phyloP scores from a whole-genome alignment of 257 asterid genomes.

The Perilla frutescens region DNA sequence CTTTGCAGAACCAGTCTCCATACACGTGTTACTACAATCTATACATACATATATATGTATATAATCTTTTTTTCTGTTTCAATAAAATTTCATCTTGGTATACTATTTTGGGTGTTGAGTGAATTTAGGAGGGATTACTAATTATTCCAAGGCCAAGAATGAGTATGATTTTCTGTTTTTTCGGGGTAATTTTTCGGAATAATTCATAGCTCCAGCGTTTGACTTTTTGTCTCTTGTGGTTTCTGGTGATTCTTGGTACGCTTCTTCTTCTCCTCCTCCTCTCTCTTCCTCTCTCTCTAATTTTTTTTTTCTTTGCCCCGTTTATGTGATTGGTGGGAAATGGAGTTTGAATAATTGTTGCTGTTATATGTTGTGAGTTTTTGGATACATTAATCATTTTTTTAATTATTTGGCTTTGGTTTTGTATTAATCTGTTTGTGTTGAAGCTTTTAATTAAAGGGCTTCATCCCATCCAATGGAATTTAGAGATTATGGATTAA shows the following conservation, averaged over 20 bases:
- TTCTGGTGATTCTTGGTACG: conserved; percentile 54
- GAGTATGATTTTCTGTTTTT: conserved; percentile 27
- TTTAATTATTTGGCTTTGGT: not conserved
- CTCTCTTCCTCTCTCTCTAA: not conserved
- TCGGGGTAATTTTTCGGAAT: conserved; percentile 28
- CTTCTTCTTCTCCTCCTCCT: not conserved
- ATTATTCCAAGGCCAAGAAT: conserved; percentile 29
- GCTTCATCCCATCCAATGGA: conserved; percentile 30
- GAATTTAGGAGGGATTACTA: conserved; percentile 37
- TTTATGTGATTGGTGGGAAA: conserved; percentile 3
- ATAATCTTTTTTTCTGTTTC: not conserved
- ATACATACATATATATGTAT: not conserved
- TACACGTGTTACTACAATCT: conserved; percentile 39
- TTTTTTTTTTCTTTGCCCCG: not conserved
- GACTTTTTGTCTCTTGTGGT: conserved; percentile 47
- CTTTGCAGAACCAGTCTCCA: conserved; percentile 38
- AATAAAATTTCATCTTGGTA: conserved; percentile 2
- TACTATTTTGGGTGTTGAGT: conserved; percentile 39
- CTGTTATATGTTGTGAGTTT: conserved; percentile 21
- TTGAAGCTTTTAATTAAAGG: conserved; percentile 17
- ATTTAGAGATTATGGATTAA: not conserved
- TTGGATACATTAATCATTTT: conserved; percentile 29
- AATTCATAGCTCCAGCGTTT: conserved; percentile 38
- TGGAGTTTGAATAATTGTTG: conserved; percentile 20
- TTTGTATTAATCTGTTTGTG: conserved; percentile 25